Percentiles rank a stretch among this genome's conserved stretches.
Evolutionary conservation across 352 stramenopile species (phyloP).

Genomic region (Peronosclerospora sorghi): DNA sequence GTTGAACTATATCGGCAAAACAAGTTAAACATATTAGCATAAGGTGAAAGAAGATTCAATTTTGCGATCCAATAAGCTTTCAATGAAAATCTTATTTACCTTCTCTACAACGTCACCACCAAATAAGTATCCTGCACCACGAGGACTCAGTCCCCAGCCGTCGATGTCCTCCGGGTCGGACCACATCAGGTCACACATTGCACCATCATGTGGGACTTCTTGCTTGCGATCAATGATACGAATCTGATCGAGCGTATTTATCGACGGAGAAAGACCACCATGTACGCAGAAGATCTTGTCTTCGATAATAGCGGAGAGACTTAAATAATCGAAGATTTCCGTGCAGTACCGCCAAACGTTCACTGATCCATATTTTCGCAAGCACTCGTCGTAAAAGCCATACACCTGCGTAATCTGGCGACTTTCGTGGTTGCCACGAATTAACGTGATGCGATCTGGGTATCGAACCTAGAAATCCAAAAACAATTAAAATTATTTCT

Average conservation of each 20-base stretch:
- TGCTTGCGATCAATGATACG: constrained; percentile 95
- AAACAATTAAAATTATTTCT: neutral
- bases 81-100: constrained; percentile 13
- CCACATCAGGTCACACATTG: constrained; percentile 98
- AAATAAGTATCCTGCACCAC: constrained; percentile 97
- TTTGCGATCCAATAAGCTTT: neutral
- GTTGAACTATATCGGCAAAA: constrained; percentile 84
- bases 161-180: constrained; percentile 95
- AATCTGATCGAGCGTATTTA: constrained; percentile 88
- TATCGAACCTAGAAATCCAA: constrained; percentile 80
- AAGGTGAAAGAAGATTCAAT: neutral
- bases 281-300: constrained; percentile 99
- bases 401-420: constrained; percentile 99
- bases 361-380: constrained; percentile 95
- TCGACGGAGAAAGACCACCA: constrained; percentile 91
- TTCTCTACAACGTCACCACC: constrained; percentile 96
- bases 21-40: constrained; percentile 1
- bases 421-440: constrained; percentile 98
- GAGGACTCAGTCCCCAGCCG: constrained; percentile 95
- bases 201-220: constrained; percentile 97
- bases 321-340: constrained; percentile 99
- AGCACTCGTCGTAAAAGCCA: constrained; percentile 99
- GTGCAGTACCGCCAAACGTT: constrained; percentile 99
- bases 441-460: constrained; percentile 97
- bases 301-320: constrained; percentile 96